phyloP scores from a whole-genome alignment of 2,329 filamentous ascomycete genomes.

The Delphinella strobiligena region DNA sequence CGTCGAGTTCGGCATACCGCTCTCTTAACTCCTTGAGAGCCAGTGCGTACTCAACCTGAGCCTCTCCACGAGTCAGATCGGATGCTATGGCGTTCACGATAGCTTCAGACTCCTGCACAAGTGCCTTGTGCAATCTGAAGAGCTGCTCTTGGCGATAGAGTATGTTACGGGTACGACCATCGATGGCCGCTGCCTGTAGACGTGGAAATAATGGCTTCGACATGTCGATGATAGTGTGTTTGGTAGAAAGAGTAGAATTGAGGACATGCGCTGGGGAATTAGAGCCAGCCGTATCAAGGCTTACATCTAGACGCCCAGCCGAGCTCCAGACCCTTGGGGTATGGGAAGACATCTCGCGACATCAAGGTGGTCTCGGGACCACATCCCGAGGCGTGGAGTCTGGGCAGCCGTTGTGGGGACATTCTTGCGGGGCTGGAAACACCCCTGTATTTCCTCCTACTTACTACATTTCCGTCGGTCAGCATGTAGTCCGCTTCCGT shows the following conservation, averaged over 20 bases:
- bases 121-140: conserved; percentile 27
- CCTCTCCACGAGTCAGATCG: conserved; percentile 23
- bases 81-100: conserved; percentile 30
- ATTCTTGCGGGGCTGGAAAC: no score
- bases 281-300: not conserved
- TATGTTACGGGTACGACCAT: conserved; percentile 33
- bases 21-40: conserved; percentile 27
- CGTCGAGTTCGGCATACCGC: conserved; percentile 29
- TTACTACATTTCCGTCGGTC: no score
- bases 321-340: no score
- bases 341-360: no score
- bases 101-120: conserved; percentile 23
- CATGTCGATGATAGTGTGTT: no score
- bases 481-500: no score
- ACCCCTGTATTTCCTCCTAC: no score
- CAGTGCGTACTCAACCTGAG: conserved; percentile 30
- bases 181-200: conserved; percentile 30
- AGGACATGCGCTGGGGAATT: not conserved
- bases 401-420: no score
- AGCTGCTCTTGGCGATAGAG: conserved; percentile 36
- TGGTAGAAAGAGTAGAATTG: not conserved
- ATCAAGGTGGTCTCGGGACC: no score
- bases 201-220: conserved; percentile 17
- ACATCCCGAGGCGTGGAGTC: no score
- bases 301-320: no score